Evolutionary conservation across 2,329 filamentous ascomycete species (phyloP).

Genomic region (Blastomyces percursus): DNA sequence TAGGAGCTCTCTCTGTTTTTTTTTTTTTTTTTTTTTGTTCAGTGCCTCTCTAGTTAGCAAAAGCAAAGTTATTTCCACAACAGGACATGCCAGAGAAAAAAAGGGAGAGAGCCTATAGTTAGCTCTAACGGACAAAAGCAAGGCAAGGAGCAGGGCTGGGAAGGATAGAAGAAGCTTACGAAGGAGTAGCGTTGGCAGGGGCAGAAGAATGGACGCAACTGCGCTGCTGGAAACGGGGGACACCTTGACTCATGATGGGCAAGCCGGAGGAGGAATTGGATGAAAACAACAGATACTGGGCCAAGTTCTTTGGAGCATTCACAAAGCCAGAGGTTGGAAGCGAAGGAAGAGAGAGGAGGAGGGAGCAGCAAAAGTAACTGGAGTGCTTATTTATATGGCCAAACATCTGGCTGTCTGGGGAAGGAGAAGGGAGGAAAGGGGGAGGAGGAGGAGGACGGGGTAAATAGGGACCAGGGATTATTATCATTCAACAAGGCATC

Average conservation of each 20-base stretch:
- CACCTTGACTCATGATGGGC: slow-evolving; percentile 11
- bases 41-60: neutral
- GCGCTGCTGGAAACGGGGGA: slow-evolving; percentile 23
- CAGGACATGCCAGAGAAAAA: neutral
- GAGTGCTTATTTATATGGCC: slow-evolving; percentile 1
- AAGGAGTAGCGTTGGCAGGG: slow-evolving; percentile 24
- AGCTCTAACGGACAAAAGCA: neutral
- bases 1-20: slow-evolving; percentile 33
- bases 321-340: neutral
- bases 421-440: neutral
- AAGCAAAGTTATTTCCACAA: neutral
- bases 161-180: slow-evolving; percentile 19
- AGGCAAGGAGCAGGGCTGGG: neutral
- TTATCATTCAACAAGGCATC: too few species aligned
- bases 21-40: too few species aligned
- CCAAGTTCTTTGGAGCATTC: neutral
- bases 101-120: neutral
- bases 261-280: neutral
- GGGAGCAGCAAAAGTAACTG: neutral
- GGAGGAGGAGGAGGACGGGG: neutral
- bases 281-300: neutral
- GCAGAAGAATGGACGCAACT: slow-evolving; percentile 28
- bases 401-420: neutral
- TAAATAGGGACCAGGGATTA: neutral
- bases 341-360: neutral